These are phyloP conservation scores for Plasmodium malariae DNA, from an alignment of 169 alveolate genomes.

Conservation along the genomic window DNA sequence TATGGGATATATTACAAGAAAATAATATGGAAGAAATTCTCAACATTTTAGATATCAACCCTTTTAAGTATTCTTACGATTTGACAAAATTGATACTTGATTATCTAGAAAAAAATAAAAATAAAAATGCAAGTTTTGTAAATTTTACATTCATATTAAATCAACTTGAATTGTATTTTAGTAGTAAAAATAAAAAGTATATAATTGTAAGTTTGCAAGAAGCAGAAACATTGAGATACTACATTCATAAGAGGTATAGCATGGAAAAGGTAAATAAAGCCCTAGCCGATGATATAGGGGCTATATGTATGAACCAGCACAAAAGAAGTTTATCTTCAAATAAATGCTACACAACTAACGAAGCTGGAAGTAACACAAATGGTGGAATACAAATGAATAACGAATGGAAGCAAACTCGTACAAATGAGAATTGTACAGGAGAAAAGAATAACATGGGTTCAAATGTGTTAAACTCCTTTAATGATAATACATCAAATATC, in stretches of 20 bases:
- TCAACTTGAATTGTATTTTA: conserved; percentile 58
- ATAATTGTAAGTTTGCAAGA: conserved; percentile 71
- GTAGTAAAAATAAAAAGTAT: conserved; percentile 67
- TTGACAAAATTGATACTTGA: conserved; percentile 39
- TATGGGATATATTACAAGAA: conserved; percentile 61
- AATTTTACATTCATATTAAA: conserved; percentile 38
- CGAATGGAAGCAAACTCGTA: no score
- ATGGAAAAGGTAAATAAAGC: conserved; percentile 18
- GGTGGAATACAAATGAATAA: no score
- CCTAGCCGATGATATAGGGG: not conserved
- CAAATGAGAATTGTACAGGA: no score
- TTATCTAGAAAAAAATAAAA: conserved; percentile 38
- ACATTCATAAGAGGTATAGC: conserved; percentile 35
- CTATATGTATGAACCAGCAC: no score
- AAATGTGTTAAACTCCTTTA: no score
- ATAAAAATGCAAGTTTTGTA: conserved; percentile 3
- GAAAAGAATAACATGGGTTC: no score
- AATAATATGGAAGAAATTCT: conserved; percentile 51
- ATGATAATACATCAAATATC: no score
- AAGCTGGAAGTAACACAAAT: no score
- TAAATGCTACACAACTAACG: no score
- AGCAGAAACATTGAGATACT: conserved; percentile 75
- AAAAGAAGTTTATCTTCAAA: no score
- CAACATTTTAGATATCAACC: conserved; percentile 63
- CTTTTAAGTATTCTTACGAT: conserved; percentile 71